Base-by-base conservation (phyloP, 805 yeast genomes). In the Candida rishiriensis region DNA sequence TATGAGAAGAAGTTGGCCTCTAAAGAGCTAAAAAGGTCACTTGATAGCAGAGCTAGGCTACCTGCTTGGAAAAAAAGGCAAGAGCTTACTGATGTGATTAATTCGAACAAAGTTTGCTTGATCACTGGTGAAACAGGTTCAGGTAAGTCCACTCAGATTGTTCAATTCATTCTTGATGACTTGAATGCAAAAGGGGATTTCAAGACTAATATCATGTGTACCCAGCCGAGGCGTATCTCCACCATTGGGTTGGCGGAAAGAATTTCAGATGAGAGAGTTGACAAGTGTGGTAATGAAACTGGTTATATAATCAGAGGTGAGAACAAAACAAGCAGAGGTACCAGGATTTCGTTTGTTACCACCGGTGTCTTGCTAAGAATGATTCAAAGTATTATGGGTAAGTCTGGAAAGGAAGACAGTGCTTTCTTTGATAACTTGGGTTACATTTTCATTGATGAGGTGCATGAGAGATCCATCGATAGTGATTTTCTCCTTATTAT, bases 91-190 rank as follows among this genome's bases (percentile, higher is more conserved):
- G 54, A 75, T 0, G 65, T 80, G 3, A 78, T 91, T 3, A 69
- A 72, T 28, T 48, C 69, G 0, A 76, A 85, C 57, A 78, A 78
- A 49, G 85, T 88, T 4, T 80, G 86, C 9, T 66, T 91, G 30
- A 76, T 91, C 32, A 91, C 98, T 2, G 99, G 98, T 61, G 99
- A 93, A 61, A 91, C 98, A 0, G 98, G 98, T 54, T 90, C 97
- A 1, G 98, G 98, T 53, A 91, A 91, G 59, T 88, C 97, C 1
- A 91, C 99, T 0, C 99, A 91, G 60, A 79, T 88, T 5, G 96
- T 88, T 6, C 99, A 91, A 61, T 91, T 89, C 53, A 69, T 91
- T 16, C 65, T 91, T 14, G 98, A 91, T 60, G 71, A 80, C 34
- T 56, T 87, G 46, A 71, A 76, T 39, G 38, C 65, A 0, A 59